Percentiles rank a stretch among this genome's conserved stretches.
phyloP scores from a whole-genome alignment of 179 eudicot species.

The Vitellaria paradoxa region DNA sequence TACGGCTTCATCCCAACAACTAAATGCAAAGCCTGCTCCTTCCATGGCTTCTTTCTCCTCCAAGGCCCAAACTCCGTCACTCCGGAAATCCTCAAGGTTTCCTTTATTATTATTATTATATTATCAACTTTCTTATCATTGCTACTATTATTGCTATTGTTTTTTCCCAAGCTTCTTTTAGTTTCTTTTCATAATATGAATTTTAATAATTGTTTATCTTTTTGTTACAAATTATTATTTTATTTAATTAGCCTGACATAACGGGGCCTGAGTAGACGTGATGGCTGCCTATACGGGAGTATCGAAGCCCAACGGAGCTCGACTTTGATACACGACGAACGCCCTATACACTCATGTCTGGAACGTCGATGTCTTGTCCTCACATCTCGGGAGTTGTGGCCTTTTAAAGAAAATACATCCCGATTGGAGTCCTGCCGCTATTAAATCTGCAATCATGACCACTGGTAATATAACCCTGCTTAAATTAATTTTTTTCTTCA shows the following conservation, averaged over 20 bases:
- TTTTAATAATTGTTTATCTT: background rate
- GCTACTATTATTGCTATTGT: background rate
- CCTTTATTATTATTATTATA: too few relatives aligned
- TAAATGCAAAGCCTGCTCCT: constrained; percentile 57
- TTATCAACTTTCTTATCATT: background rate
- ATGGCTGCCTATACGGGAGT: constrained; percentile 59
- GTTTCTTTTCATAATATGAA: background rate
- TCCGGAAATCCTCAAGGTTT: constrained; percentile 74
- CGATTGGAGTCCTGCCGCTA: constrained; percentile 73
- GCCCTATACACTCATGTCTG: constrained; percentile 34
- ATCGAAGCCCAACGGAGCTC: constrained; percentile 29
- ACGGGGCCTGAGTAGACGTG: constrained; percentile 66
- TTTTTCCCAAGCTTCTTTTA: background rate
- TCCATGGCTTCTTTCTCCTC: constrained; percentile 71
- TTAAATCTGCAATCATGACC: constrained; percentile 78
- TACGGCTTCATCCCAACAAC: constrained; percentile 26
- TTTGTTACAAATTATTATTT: background rate
- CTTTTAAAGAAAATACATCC: constrained; percentile 60
- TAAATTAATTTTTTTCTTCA: background rate
- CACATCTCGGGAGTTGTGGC: constrained; percentile 70
- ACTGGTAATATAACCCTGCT: constrained; percentile 35
- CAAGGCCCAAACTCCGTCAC: constrained; percentile 52
- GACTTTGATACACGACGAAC: constrained; percentile 30
- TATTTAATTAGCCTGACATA: constrained; percentile 55
- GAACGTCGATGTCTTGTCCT: constrained; percentile 86